Evolutionary conservation across 495 filamentous ascomycete genomes (phyloP), one percentile per base, ranked within the genome.

Genomic region (Recurvomyces mirabilis): DNA sequence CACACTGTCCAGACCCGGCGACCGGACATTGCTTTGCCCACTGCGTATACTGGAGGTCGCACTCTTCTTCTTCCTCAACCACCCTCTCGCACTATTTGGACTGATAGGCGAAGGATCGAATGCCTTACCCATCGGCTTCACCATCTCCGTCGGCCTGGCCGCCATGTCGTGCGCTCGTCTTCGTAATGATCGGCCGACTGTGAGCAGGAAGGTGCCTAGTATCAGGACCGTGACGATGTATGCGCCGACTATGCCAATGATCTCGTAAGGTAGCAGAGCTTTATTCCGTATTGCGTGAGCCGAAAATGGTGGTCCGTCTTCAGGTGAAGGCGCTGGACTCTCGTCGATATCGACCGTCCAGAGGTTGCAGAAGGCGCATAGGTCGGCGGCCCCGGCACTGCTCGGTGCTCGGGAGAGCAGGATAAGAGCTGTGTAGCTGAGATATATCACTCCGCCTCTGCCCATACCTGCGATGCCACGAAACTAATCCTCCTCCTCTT

Each of bases 61-160:
- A 54, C 52, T 46, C 63, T 61, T 50, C 57, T 63, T 61, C 14
- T 36, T 37, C 14, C 19, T 35, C 21, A 59, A 36, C 50, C 58
- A 67, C 26, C 55, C 60, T 57, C 47, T 57, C 44, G 48, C 52
- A 55, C 50, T 65, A 35, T 46, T 62, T 10, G 62, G 60, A 6
- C 60, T 62, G 21, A 56, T 54, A 41, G 46, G 60, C 12, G 30
- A 58, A 23, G 46, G 41, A 24, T 57, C 56, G 18, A 52, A 41
- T 14, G 21, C 19, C 50, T 47, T 30, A 43, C 34, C 19, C 25
- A 29, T 26, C 1, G 76, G 69, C 57, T 69, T 71, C 55, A 79
- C 62, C 71, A 82, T 80, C 54, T 82, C 74, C 59, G 79, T 66
- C 41, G 78, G 72, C 23, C 74, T 60, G 0, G 68, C 61, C 44